Evolutionary conservation across 2,329 filamentous ascomycete species (phyloP), one percentile per base, ranked within the genome.

Genomic region (Calonectria fujianensis): DNA sequence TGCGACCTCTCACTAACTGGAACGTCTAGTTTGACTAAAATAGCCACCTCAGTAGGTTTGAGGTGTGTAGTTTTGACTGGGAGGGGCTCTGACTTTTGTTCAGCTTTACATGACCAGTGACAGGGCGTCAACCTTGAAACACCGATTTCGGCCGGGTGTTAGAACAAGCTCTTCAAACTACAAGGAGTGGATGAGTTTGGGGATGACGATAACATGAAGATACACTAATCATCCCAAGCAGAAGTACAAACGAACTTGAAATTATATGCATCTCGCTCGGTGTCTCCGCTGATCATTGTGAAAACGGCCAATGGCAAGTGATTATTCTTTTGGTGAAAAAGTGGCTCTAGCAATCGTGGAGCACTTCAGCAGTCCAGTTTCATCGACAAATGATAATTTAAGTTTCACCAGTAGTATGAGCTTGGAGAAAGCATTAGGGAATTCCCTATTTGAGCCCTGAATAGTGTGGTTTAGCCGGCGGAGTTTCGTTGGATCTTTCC

Each of bases 11-110:
- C 37, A 63, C 75, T 81, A 54, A 81, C 74, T n/a, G 18, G 27
- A 63, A 29, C 18, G 63, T 13, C 18, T 57, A 85, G 84, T 85
- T 85, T 79, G 84, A 85, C 76, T 85, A 79, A 80, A 73, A 54
- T 41, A 70, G 37, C 29, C 24, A 54, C 77, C 76, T 79, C 75
- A 75, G 69, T 73, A 77, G 73, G 72, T 67, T 70, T 80, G 77
- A 75, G 76, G 74, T 57, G 70, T 68, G 74, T 72, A 74, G 67
- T 76, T 76, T 75, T 66, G 67, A 64, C 59, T 75, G 68, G 63
- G 73, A 63, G 57, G 70, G 73, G 54, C 78, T 76, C 63, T 52
- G 57, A 61, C 50, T 78, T 67, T 68, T 69, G 64, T 64, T 50
- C 73, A 70, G 63, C 48, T 75, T 77, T 66, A 65, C 75, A 63